phyloP scores from a whole-genome alignment of 2,329 filamentous ascomycete species.

The Colletotrichum tamarilloi region DNA sequence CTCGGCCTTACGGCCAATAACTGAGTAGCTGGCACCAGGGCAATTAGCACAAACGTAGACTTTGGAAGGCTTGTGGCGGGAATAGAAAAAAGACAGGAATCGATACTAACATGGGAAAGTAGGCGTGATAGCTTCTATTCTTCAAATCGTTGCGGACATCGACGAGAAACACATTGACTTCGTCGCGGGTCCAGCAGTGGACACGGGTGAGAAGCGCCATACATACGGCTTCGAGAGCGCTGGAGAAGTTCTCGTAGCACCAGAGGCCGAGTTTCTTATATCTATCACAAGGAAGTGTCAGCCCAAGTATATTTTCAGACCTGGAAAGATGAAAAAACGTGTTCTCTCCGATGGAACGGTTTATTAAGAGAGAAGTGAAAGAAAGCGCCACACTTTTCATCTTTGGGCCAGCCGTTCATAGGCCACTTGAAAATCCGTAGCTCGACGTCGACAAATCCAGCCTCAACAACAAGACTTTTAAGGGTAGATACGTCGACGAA shows the following conservation, averaged over 20 bases:
- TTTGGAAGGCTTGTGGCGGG: too few species aligned
- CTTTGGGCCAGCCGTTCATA: not conserved
- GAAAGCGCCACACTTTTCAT: not conserved
- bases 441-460: not conserved
- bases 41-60: too few species aligned
- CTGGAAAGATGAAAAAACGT: not conserved
- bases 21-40: not conserved
- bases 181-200: not conserved
- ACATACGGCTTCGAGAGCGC: not conserved
- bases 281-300: not conserved
- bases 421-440: not conserved
- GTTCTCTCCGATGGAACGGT: not conserved
- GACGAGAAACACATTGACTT: not conserved
- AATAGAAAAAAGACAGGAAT: too few species aligned
- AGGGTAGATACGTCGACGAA: not conserved
- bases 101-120: not conserved
- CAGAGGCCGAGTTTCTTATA: not conserved
- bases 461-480: not conserved
- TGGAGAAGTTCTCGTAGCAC: not conserved
- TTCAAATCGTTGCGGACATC: not conserved
- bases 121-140: not conserved
- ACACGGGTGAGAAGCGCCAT: not conserved
- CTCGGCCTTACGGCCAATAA: not conserved
- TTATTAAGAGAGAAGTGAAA: fast-evolving
- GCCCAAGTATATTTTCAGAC: fast-evolving